A percentile compares a stretch with the other conserved stretches of the same genome.
Evolutionary conservation across 352 stramenopile species (phyloP).

Genomic region (Pythium sp.): DNA sequence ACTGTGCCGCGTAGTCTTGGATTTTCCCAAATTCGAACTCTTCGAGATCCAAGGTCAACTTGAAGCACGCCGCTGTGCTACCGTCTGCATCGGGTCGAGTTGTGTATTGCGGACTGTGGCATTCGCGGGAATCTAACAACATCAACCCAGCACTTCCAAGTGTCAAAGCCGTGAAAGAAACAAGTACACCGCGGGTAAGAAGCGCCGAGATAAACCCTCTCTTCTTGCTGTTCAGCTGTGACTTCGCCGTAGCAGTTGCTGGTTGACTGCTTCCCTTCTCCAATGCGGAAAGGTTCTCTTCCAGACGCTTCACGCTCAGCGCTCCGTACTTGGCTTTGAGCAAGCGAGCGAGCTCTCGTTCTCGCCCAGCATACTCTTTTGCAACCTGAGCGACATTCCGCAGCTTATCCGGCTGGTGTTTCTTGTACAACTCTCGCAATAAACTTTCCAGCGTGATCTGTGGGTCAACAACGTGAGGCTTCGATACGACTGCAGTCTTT

Average conservation of each 20-base stretch:
- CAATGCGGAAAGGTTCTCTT: conserved; percentile 52
- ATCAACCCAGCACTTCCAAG: conserved; percentile 27
- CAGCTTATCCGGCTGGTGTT: conserved; percentile 73
- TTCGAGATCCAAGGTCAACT: conserved; percentile 30
- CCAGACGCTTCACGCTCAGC: conserved; percentile 67
- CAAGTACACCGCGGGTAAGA: conserved; percentile 22
- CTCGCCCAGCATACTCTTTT: conserved; percentile 58
- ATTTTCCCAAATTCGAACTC: conserved; percentile 30
- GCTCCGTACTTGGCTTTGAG: conserved; percentile 74
- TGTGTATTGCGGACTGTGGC: conserved; percentile 7
- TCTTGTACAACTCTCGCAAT: conserved; percentile 67
- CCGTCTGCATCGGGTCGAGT: neutral
- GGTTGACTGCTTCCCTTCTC: conserved; percentile 21
- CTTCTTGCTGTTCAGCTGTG: neutral
- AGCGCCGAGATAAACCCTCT: conserved; percentile 8
- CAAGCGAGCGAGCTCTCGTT: conserved; percentile 55
- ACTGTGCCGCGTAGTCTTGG: conserved; percentile 25
- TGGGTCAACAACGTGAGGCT: neutral
- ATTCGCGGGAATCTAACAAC: conserved; percentile 36
- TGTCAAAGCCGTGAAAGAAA: conserved; percentile 1
- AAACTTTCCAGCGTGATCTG: conserved; percentile 47
- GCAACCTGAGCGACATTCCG: conserved; percentile 59
- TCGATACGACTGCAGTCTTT: neutral
- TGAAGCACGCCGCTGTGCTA: conserved; percentile 19
- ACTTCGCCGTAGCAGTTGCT: conserved; percentile 26